phyloP scores from a whole-genome alignment of 1,284 basidiomycete species.

The Puccinia hordei region DNA sequence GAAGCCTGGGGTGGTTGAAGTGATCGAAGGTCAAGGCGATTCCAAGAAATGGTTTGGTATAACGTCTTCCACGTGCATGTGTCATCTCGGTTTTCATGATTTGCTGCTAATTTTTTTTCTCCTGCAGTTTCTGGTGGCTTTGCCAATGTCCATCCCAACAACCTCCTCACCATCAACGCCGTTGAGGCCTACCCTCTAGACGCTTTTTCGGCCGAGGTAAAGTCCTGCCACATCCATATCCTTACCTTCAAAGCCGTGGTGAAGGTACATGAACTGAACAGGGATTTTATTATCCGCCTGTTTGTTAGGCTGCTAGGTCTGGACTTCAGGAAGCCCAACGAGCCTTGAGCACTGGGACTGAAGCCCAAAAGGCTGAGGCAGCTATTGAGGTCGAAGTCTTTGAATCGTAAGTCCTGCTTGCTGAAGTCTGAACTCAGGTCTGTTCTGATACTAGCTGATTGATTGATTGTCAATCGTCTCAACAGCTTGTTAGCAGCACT shows the following conservation, averaged over 20 bases:
- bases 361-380: slow-evolving; percentile 79
- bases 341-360: slow-evolving; percentile 76
- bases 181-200: slow-evolving; percentile 94
- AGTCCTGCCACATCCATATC: slow-evolving; percentile 53
- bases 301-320: slow-evolving; percentile 77
- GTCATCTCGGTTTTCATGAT: not conserved
- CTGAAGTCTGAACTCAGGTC: not conserved
- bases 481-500: slow-evolving; percentile 35
- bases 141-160: slow-evolving; percentile 96
- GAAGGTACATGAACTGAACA: not conserved
- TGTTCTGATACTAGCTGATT: not conserved
- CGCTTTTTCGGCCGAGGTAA: slow-evolving; percentile 80
- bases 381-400: slow-evolving; percentile 47
- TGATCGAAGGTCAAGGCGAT: slow-evolving; percentile 74
- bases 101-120: not conserved
- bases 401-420: slow-evolving; percentile 36
- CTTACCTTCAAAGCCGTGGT: slow-evolving; percentile 36
- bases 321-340: slow-evolving; percentile 87
- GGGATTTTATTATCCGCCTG: slow-evolving; percentile 16
- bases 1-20: slow-evolving; percentile 87
- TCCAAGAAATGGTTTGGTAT: slow-evolving; percentile 94
- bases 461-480: not conserved
- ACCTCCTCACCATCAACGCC: slow-evolving; percentile 92
- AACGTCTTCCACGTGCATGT: slow-evolving; percentile 51
- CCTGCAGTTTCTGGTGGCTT: slow-evolving; percentile 87